Base-by-base conservation (phyloP, 495 filamentous ascomycete genomes). In the Podospora didyma region DNA sequence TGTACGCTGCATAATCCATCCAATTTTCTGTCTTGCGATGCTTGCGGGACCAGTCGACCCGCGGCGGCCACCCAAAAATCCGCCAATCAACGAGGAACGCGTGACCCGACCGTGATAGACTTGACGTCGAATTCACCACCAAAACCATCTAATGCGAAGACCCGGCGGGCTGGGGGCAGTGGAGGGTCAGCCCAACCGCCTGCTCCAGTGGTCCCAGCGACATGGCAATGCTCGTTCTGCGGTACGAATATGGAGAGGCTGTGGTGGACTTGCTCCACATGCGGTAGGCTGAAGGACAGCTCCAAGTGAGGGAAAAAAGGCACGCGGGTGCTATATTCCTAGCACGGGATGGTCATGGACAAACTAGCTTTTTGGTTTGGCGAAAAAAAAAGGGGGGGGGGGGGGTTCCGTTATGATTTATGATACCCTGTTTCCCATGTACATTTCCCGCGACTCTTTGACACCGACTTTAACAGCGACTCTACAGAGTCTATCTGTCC, bases 1-100 rank as follows among this genome's bases (percentile, higher is more conserved):
- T 96, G 93, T 65, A 97, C 93, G 0, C 79, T 94, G n/a, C 81
- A 85, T 49, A 97, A 97, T 62, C 85, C 88, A 2, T 58, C 78
- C 24, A 80, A 71, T 21, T 90, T 78, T 59, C 76, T 89, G 10
- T 80, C 78, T 61, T 97, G 92, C 67, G 91, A 92, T 62, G 90
- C 84, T 2, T 97, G 92, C 65, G 84, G 79, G 6, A 72, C 76
- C 1, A 86, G 89, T 64, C 79, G 88, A 44, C 78, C 85, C 0
- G 75, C 72, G 9, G 71, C 62, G 22, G 58, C 58, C 23, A 67
- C 65, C 7, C 58, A 57, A 39, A 45, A 60, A 16, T 49, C 69
- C 12, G 68, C 67, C 50, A 41, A 35, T 9, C 39, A 55, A 49
- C 52, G 24, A 59, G 39, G 60, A 10, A 6, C 60, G 53, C 39